Percentiles rank a stretch among this genome's conserved stretches.
Evolutionary conservation across 768 basidiomycete genomes (phyloP).

Genomic region (Boletus sp.): DNA sequence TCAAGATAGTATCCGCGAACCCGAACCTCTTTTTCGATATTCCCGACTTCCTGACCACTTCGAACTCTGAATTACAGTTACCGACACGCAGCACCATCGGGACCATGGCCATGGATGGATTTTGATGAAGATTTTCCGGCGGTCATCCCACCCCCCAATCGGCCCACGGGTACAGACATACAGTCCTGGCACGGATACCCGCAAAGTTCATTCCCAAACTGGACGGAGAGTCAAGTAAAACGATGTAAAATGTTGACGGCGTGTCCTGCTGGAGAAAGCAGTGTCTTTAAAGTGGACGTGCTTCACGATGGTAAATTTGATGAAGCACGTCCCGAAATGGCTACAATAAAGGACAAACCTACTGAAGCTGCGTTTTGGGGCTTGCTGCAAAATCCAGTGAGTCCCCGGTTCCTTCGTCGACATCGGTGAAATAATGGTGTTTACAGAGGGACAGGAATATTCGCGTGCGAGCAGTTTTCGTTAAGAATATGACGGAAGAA

Average conservation of each 20-base stretch:
- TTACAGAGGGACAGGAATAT: conserved; percentile 33
- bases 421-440: not conserved
- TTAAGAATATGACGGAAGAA: conserved; percentile 48
- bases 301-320: conserved; percentile 9
- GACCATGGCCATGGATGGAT: conserved; percentile 45
- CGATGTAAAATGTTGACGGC: conserved; percentile 32
- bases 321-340: not conserved
- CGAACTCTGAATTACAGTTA: conserved; percentile 20
- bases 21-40: not conserved
- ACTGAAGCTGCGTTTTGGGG: conserved; percentile 36
- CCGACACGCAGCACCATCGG: conserved; percentile 39
- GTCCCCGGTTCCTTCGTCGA: conserved; percentile 11
- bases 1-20: not conserved
- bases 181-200: conserved; percentile 30
- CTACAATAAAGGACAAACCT: conserved; percentile 2
- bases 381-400: conserved; percentile 32
- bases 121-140: conserved; percentile 28
- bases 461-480: conserved; percentile 50
- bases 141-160: not conserved
- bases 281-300: conserved; percentile 27
- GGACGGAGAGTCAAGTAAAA: conserved; percentile 31
- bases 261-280: conserved; percentile 13
- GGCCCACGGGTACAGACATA: not conserved
- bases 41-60: not conserved
- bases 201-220: conserved; percentile 30